Conservation (phyloP, 2,329 filamentous ascomycete species). For the Seiridium unicorne region DNA sequence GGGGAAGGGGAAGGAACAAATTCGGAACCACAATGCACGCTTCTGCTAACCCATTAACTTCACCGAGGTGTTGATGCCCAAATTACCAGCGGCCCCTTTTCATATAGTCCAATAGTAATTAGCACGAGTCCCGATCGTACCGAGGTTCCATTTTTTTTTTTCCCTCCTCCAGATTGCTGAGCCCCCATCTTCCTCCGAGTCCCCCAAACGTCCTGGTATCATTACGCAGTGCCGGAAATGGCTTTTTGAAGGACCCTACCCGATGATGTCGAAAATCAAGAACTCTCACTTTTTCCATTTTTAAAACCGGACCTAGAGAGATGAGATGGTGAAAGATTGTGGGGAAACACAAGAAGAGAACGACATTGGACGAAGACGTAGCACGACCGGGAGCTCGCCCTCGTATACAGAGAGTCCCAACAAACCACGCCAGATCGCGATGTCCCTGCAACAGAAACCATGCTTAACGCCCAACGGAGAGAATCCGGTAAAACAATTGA, state of each 20-base stretch:
- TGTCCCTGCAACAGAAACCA: not conserved
- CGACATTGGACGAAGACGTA: not conserved
- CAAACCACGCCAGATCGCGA: not conserved
- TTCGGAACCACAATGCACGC: conserved; percentile 3
- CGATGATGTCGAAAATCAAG: not conserved
- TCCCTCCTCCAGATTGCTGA: too few relatives aligned
- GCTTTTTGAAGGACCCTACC: not conserved
- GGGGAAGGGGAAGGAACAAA: not conserved
- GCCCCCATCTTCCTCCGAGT: not conserved
- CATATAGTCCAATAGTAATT: not conserved
- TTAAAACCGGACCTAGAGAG: not conserved
- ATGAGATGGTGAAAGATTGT: not conserved
- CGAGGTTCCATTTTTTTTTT: not conserved
- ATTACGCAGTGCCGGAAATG: not conserved
- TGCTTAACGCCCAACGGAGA: not conserved
- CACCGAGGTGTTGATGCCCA: not conserved
- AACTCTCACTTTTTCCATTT: not conserved
- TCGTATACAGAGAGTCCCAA: not conserved
- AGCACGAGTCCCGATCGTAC: not conserved
- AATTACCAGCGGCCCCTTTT: too few relatives aligned
- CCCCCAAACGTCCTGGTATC: not conserved
- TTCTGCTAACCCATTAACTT: conserved; percentile 3
- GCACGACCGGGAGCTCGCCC: not conserved
- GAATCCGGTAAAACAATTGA: not conserved
- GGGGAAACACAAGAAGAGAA: not conserved